Conservation (phyloP, 805 yeast genomes). For the Lachancea waltii region DNA sequence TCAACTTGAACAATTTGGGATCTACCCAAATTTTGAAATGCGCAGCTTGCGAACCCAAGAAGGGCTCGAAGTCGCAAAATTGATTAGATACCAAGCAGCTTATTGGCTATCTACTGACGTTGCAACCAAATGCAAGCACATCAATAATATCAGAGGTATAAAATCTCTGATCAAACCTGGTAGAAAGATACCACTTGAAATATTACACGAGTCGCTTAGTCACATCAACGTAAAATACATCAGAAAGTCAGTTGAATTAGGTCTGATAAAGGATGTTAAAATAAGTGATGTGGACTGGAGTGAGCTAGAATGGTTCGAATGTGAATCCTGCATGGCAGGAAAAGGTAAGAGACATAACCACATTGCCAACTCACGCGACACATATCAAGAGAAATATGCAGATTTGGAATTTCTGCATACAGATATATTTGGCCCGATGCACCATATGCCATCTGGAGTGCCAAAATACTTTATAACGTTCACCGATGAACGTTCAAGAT, state of each 20-base stretch:
- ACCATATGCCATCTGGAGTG: constrained; percentile 1
- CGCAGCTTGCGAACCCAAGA: not conserved
- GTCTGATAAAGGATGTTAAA: not conserved
- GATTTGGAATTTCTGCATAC: constrained; percentile 10
- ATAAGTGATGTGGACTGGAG: constrained; percentile 1
- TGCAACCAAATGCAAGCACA: not conserved
- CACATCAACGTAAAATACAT: not conserved
- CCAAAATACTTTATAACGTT: constrained; percentile 10
- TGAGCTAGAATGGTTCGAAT: constrained; percentile 3
- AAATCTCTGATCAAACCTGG: not conserved
- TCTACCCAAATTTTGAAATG: not conserved
- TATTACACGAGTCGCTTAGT: not conserved
- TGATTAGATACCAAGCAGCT: not conserved
- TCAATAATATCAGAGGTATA: not conserved
- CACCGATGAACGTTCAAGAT: constrained; percentile 12
- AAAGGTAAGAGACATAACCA: constrained; percentile 9
- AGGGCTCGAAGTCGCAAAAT: not conserved
- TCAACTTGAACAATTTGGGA: not conserved
- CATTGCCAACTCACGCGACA: constrained; percentile 4
- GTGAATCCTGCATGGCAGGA: constrained; percentile 10
- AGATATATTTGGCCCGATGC: constrained; percentile 12
- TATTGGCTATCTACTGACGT: not conserved
- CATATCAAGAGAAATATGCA: not conserved
- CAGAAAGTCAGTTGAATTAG: not conserved
- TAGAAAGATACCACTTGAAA: not conserved